A percentile compares a stretch with the other conserved stretches of the same genome.
phyloP scores from a whole-genome alignment of 2,329 filamentous ascomycete genomes.

The Macrophomina pseudophaseolina region DNA sequence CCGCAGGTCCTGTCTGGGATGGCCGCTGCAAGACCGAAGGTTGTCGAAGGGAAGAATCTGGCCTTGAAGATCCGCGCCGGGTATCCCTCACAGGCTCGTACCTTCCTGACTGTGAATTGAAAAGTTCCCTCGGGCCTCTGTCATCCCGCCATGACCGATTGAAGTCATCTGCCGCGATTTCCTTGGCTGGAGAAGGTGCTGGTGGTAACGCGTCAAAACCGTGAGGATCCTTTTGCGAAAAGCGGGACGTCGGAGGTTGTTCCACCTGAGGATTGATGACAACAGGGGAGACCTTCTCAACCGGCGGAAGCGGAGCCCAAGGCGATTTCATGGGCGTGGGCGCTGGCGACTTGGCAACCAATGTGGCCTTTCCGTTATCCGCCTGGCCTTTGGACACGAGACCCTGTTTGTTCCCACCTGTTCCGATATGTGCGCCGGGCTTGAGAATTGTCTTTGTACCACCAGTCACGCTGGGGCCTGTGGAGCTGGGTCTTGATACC shows the following conservation, averaged over 20 bases:
- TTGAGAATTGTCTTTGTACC: slow-evolving; percentile 57
- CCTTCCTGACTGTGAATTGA: slow-evolving; percentile 91
- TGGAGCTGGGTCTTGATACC: slow-evolving; percentile 43
- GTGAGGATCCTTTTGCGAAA: slow-evolving; percentile 61
- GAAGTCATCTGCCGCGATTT: slow-evolving; percentile 94
- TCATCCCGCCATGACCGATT: slow-evolving; percentile 83
- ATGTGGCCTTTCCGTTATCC: slow-evolving; percentile 66
- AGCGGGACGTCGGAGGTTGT: slow-evolving; percentile 53
- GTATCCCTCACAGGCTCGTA: slow-evolving; percentile 85
- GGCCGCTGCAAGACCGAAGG: slow-evolving; percentile 80
- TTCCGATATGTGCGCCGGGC: slow-evolving; percentile 47
- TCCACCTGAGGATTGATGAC: slow-evolving; percentile 60
- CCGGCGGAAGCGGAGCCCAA: slow-evolving; percentile 84
- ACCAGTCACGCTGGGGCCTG: slow-evolving; percentile 27
- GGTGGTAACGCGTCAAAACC: slow-evolving; percentile 60
- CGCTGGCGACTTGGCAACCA: slow-evolving; percentile 73
- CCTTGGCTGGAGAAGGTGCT: slow-evolving; percentile 65
- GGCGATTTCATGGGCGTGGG: slow-evolving; percentile 82
- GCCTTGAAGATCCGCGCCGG: slow-evolving; percentile 68
- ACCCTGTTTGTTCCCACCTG: slow-evolving; percentile 51
- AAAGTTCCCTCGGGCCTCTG: slow-evolving; percentile 75
- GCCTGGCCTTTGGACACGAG: slow-evolving; percentile 69
- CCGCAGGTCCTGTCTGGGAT: slow-evolving; percentile 67
- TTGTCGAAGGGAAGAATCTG: slow-evolving; percentile 73
- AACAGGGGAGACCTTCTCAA: slow-evolving; percentile 78